A percentile compares a stretch with the other conserved stretches of the same genome.
Conservation (phyloP, 305 asterid species). For the Striga hermonthica region DNA sequence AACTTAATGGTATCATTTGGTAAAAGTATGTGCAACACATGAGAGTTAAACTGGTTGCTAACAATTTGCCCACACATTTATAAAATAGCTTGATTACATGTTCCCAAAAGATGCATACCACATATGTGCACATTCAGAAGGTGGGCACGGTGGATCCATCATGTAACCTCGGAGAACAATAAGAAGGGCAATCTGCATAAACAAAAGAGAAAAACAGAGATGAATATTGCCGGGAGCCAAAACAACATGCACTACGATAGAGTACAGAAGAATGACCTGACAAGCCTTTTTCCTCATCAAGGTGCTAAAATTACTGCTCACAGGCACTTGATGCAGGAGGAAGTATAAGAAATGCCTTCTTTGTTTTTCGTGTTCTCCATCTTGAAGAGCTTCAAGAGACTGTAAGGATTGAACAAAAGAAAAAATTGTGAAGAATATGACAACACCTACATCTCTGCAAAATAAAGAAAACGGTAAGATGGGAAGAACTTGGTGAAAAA, state of each 20-base stretch:
- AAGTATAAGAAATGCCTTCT: slow-evolving; percentile 88
- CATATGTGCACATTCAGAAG: slow-evolving; percentile 96
- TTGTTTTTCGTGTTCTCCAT: slow-evolving; percentile 96
- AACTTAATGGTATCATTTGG: too few species aligned
- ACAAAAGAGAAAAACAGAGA: slow-evolving; percentile 31
- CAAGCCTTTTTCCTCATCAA: slow-evolving; percentile 95
- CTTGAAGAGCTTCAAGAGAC: slow-evolving; percentile 99
- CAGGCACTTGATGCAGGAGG: slow-evolving; percentile 96
- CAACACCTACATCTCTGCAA: slow-evolving; percentile 22
- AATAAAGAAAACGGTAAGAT: slow-evolving; percentile 11
- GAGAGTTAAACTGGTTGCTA: not conserved
- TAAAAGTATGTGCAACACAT: too few species aligned
- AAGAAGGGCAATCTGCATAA: slow-evolving; percentile 77
- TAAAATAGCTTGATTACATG: slow-evolving; percentile 28
- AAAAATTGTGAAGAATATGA: slow-evolving; percentile 27
- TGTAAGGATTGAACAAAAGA: slow-evolving; percentile 37
- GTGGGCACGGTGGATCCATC: slow-evolving; percentile 97
- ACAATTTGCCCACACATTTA: slow-evolving; percentile 21
- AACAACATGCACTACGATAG: slow-evolving; percentile 25
- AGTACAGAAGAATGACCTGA: slow-evolving; percentile 58
- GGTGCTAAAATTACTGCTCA: slow-evolving; percentile 88
- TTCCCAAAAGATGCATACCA: slow-evolving; percentile 61
- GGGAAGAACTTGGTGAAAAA: slow-evolving; percentile 19
- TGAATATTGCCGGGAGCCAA: slow-evolving; percentile 29
- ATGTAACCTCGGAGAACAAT: slow-evolving; percentile 85